A percentile compares a stretch with the other conserved stretches of the same genome.
Conservation (phyloP, 2,329 filamentous ascomycete genomes). For the Aureobasidium namibiae region DNA sequence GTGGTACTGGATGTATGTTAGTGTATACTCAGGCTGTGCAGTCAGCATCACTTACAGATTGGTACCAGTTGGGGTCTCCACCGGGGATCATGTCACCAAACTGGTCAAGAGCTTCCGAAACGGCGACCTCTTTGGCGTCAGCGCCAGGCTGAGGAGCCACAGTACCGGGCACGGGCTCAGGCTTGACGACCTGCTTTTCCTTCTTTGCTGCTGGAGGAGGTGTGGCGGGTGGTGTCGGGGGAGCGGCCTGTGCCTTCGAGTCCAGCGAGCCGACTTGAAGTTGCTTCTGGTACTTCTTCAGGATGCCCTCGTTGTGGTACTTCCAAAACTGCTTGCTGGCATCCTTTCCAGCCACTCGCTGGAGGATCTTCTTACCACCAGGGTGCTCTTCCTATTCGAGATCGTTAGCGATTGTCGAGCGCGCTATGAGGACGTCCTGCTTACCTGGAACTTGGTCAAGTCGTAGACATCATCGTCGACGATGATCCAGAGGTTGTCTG, state of each 20-base stretch:
- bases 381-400: slow-evolving; percentile 35
- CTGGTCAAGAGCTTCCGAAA: slow-evolving; percentile 60
- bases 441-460: slow-evolving; percentile 55
- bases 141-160: slow-evolving; percentile 33
- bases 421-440: not conserved
- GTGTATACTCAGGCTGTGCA: not conserved
- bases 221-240: slow-evolving; percentile 43
- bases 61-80: slow-evolving; percentile 89
- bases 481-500: slow-evolving; percentile 77
- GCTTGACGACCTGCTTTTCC: slow-evolving; percentile 45
- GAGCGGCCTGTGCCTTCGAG: slow-evolving; percentile 60
- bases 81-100: slow-evolving; percentile 86
- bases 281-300: slow-evolving; percentile 73
- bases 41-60: slow-evolving; percentile 56
- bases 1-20: slow-evolving; percentile 60
- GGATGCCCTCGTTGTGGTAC: slow-evolving; percentile 75
- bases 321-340: slow-evolving; percentile 58
- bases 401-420: not conserved
- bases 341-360: slow-evolving; percentile 58
- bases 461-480: slow-evolving; percentile 96
- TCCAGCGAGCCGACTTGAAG: slow-evolving; percentile 82
- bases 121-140: slow-evolving; percentile 47
- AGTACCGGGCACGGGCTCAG: slow-evolving; percentile 52
- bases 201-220: slow-evolving; percentile 36
- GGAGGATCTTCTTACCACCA: slow-evolving; percentile 58